Evolutionary conservation across 169 alveolate genomes (phyloP).

Genomic region (Plasmodium vivax): DNA sequence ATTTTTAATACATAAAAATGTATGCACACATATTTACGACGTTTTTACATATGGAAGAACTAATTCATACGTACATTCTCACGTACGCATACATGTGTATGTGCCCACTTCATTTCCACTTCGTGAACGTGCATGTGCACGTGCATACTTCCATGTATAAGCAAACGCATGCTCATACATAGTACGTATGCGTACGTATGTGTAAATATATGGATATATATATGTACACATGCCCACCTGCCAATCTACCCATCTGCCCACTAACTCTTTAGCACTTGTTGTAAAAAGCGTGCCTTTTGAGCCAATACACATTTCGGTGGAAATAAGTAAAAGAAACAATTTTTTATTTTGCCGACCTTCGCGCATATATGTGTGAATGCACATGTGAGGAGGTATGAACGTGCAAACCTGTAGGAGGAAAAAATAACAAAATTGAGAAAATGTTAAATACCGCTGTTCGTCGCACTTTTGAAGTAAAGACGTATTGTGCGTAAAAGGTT

Average conservation of each 20-base stretch:
- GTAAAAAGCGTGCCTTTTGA: slow-evolving; percentile 8
- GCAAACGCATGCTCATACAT: slow-evolving; percentile 1
- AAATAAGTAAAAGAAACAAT: slow-evolving; percentile 22
- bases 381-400: slow-evolving; percentile 1
- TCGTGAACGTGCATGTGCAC: slow-evolving; percentile 1
- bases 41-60: slow-evolving; percentile 26
- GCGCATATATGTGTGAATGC: slow-evolving; percentile 6
- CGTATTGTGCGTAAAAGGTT: neutral
- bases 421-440: slow-evolving; percentile 26
- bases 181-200: neutral
- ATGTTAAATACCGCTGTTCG: slow-evolving; percentile 1
- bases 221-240: neutral
- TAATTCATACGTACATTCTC: slow-evolving; percentile 36
- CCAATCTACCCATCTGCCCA: neutral
- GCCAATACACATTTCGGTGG: slow-evolving; percentile 35
- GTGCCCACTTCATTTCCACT: slow-evolving; percentile 1
- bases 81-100: slow-evolving; percentile 1
- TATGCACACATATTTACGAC: neutral
- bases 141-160: neutral
- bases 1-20: slow-evolving; percentile 64
- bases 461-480: slow-evolving; percentile 4
- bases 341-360: slow-evolving; percentile 18
- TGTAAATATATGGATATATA: neutral
- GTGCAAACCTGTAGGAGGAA: slow-evolving; percentile 2
- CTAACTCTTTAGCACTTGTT: slow-evolving; percentile 34